Conservation (phyloP, 179 eudicot species). For the Drosera spatulata region DNA sequence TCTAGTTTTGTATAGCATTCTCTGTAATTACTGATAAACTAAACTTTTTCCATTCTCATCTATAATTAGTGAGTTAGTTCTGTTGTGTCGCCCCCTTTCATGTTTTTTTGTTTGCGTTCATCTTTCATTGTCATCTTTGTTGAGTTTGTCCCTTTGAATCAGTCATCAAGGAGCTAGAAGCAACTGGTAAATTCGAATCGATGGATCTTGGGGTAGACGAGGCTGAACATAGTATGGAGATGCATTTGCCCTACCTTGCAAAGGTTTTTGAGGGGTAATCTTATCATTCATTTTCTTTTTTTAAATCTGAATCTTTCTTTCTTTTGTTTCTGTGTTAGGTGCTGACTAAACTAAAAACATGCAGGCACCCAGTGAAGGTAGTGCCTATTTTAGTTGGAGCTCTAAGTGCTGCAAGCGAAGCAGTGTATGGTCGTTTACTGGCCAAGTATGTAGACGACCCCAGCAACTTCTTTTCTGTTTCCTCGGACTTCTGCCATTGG, state of each 20-base stretch:
- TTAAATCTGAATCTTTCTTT: background rate
- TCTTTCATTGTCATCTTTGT: background rate
- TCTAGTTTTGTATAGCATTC: too few relatives aligned
- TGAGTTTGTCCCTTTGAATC: slow-evolving; percentile 3
- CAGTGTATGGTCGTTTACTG: slow-evolving; percentile 58
- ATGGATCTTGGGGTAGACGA: slow-evolving; percentile 92
- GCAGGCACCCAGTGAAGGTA: slow-evolving; percentile 68
- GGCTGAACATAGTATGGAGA: slow-evolving; percentile 99
- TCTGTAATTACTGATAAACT: too few relatives aligned
- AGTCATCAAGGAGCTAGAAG: slow-evolving; percentile 83
- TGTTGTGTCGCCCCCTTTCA: too few relatives aligned
- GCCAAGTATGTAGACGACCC: slow-evolving; percentile 92
- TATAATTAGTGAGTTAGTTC: too few relatives aligned
- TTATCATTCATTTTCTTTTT: background rate
- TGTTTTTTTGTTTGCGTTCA: too few relatives aligned
- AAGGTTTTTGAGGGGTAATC: slow-evolving; percentile 88
- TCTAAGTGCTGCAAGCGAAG: slow-evolving; percentile 72
- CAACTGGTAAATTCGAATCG: slow-evolving; percentile 73
- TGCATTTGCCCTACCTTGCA: slow-evolving; percentile 99
- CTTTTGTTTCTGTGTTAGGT: background rate
- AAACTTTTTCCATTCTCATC: too few relatives aligned
- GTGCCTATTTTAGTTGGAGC: slow-evolving; percentile 97
- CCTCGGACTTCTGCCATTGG: slow-evolving; percentile 99
- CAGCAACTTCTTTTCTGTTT: slow-evolving; percentile 88
- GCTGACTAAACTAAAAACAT: slow-evolving; percentile 4